These are phyloP conservation scores for Blastobotrys malaysiensis DNA, from an alignment of 1,139 yeast genomes.

Conservation along the genomic window DNA sequence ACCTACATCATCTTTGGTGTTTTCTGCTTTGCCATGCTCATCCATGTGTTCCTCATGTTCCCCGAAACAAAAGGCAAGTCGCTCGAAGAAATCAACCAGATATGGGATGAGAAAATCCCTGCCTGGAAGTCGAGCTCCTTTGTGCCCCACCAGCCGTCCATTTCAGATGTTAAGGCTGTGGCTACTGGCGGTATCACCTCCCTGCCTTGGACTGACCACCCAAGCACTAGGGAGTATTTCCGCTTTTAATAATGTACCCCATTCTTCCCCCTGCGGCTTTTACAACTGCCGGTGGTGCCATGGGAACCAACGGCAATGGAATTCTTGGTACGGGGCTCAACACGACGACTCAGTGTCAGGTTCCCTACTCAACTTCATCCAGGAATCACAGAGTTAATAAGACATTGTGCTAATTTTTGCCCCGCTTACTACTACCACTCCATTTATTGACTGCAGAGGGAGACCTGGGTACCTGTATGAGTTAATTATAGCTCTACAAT, in stretches of 20 bases:
- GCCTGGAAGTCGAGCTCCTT: constrained; percentile 50
- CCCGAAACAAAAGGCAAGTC: constrained; percentile 63
- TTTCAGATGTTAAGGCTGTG: constrained; percentile 26
- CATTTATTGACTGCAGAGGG: too few relatives aligned
- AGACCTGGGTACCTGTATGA: not conserved
- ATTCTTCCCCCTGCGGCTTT: too few relatives aligned
- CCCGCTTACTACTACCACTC: too few relatives aligned
- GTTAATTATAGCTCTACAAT: too few relatives aligned
- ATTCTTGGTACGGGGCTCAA: too few relatives aligned
- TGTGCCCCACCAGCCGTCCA: constrained; percentile 25
- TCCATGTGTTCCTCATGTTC: constrained; percentile 55
- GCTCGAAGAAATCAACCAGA: constrained; percentile 60
- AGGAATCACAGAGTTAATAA: too few relatives aligned
- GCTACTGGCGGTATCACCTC: not conserved
- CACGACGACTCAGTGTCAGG: too few relatives aligned
- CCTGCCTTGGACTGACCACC: not conserved
- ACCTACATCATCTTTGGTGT: constrained; percentile 60
- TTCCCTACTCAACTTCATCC: too few relatives aligned
- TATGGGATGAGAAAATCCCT: constrained; percentile 50
- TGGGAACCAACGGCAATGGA: too few relatives aligned
- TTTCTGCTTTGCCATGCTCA: constrained; percentile 49
- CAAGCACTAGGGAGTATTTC: not conserved
- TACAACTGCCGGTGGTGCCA: too few relatives aligned
- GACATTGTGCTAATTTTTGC: too few relatives aligned
- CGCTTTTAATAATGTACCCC: not conserved